A percentile compares a stretch with the other conserved stretches of the same genome.
Evolutionary conservation across 2,329 filamentous ascomycete genomes (phyloP).

Genomic region (Plectosphaerella sp.): DNA sequence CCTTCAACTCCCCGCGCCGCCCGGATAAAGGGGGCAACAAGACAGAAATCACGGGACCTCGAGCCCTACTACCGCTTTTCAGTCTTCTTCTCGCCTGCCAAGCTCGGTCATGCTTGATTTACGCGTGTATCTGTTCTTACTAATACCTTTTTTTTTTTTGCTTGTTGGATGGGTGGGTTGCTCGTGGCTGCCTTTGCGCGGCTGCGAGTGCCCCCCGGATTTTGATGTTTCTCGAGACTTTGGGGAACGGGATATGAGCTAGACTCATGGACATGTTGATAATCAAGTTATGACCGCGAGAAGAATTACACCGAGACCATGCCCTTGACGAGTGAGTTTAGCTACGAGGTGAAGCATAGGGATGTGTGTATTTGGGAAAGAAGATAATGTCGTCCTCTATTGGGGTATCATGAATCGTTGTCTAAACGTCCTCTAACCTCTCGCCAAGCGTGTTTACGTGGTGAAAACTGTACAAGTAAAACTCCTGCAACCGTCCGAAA

Average conservation of each 20-base stretch:
- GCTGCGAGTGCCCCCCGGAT: too few species aligned
- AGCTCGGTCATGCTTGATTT: too few species aligned
- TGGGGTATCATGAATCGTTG: slow-evolving; percentile 21
- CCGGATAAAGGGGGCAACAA: slow-evolving; percentile 19
- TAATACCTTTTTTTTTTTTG: slow-evolving; percentile 12
- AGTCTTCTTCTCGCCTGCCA: background rate
- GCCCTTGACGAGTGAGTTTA: background rate
- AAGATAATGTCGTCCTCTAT: slow-evolving; percentile 4
- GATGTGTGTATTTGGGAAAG: too few species aligned
- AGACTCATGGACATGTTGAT: slow-evolving; percentile 6
- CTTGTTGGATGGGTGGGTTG: background rate
- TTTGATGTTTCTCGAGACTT: background rate
- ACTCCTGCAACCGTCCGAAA: too few species aligned
- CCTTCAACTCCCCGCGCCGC: too few species aligned
- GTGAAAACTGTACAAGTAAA: too few species aligned
- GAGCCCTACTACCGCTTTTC: background rate
- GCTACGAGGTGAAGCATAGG: background rate
- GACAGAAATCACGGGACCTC: slow-evolving; percentile 1
- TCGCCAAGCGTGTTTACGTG: background rate
- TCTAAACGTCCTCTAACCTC: background rate
- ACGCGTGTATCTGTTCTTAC: background rate
- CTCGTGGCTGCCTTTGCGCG: too few species aligned
- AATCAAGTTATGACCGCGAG: slow-evolving; percentile 3
- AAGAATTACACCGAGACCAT: background rate
- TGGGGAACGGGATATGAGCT: slow-evolving; percentile 4